Percentiles rank a stretch among this genome's conserved stretches.
Conservation (phyloP, 371 early-diverging fungal genomes). For the Haplosporangium sp. region DNA sequence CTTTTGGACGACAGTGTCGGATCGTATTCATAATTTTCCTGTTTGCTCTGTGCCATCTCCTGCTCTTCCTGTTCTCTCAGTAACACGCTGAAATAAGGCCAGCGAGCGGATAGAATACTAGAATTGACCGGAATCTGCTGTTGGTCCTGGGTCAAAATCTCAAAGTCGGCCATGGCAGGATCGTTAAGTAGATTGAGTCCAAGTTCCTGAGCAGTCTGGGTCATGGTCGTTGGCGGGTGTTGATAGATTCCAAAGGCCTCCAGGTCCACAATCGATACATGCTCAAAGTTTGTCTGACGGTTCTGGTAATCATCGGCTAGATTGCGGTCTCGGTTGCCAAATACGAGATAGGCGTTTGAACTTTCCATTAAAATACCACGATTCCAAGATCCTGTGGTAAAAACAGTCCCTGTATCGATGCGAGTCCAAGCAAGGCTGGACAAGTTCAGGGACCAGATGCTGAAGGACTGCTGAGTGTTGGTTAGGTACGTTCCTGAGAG, state of each 20-base stretch:
- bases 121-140: conserved; percentile 71
- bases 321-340: conserved; percentile 75
- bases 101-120: conserved; percentile 67
- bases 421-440: conserved; percentile 72
- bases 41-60: conserved; percentile 21
- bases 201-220: conserved; percentile 70
- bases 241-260: conserved; percentile 78
- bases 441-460: conserved; percentile 78
- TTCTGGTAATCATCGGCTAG: conserved; percentile 79
- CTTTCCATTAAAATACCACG: conserved; percentile 70
- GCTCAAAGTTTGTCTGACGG: conserved; percentile 79
- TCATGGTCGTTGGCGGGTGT: conserved; percentile 60
- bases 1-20: conserved; percentile 55
- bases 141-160: conserved; percentile 68
- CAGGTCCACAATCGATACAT: conserved; percentile 74
- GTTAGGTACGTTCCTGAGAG: conserved; percentile 79
- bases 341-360: conserved; percentile 70
- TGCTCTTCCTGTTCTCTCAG: conserved; percentile 49
- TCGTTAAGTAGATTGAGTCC: conserved; percentile 73
- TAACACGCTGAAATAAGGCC: conserved; percentile 68
- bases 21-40: conserved; percentile 19
- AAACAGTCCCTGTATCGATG: conserved; percentile 72
- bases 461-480: conserved; percentile 70
- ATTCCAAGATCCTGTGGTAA: conserved; percentile 80
- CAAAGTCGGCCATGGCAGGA: conserved; percentile 72